Conservation (phyloP, 208 protist genomes). For the Willaertia magna region DNA sequence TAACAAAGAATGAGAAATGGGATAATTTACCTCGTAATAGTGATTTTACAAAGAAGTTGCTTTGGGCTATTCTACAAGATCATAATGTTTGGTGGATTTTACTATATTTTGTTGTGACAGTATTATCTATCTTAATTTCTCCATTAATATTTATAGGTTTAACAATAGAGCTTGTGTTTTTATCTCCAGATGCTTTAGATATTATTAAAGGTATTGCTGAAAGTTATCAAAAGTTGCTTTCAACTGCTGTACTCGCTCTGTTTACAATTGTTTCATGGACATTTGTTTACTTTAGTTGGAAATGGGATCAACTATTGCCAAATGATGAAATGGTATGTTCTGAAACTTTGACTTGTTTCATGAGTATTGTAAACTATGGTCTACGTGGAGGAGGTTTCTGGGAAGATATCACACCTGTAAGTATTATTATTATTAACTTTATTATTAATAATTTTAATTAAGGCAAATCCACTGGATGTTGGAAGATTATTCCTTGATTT, state of each 20-base stretch:
- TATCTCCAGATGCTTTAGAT: too few species aligned
- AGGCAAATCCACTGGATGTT: background rate
- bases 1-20: background rate
- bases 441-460: background rate
- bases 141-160: background rate
- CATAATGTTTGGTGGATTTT: background rate
- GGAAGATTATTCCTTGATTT: slow-evolving; percentile 16
- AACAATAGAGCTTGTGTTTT: background rate
- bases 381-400: background rate
- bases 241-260: background rate
- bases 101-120: background rate
- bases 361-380: background rate
- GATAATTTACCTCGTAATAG: background rate
- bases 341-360: background rate
- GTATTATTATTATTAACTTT: background rate
- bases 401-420: background rate
- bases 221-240: background rate
- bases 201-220: background rate
- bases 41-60: background rate
- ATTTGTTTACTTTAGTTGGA: background rate
- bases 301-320: background rate
- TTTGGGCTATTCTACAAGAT: background rate
- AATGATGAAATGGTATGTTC: background rate
- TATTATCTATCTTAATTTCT: background rate
- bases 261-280: background rate